A percentile compares a stretch with the other conserved stretches of the same genome.
Evolutionary conservation across 305 asterid species (phyloP).

Genomic region (Vinca major): DNA sequence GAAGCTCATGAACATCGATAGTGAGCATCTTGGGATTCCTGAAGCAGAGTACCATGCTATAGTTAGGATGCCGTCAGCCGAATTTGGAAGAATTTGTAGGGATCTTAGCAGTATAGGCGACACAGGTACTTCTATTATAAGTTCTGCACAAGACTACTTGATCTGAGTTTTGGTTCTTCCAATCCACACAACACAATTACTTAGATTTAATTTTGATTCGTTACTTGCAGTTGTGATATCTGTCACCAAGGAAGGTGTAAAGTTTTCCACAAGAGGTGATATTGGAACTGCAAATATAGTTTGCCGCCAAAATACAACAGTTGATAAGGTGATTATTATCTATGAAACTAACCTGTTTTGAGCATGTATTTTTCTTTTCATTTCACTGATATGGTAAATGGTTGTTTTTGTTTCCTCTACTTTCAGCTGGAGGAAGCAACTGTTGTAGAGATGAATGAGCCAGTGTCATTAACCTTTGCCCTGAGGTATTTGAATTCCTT

Average conservation of each 20-base stretch:
- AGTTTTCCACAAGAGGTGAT: conserved; percentile 91
- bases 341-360: no score
- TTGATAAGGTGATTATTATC: conserved; percentile 50
- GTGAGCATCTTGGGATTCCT: conserved; percentile 86
- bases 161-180: not conserved
- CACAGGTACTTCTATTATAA: conserved; percentile 38
- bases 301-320: conserved; percentile 81
- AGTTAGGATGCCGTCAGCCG: conserved; percentile 88
- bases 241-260: conserved; percentile 94
- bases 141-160: not conserved
- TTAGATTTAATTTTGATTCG: not conserved
- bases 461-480: conserved; percentile 80
- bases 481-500: conserved; percentile 86
- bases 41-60: conserved; percentile 91
- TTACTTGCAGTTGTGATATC: conserved; percentile 69
- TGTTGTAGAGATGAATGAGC: conserved; percentile 83
- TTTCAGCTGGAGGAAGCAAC: conserved; percentile 89
- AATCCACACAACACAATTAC: not conserved
- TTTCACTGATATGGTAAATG: not conserved
- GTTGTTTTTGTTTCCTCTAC: conserved; percentile 1
- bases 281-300: conserved; percentile 82
- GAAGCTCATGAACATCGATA: conserved; percentile 92
- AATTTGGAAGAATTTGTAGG: conserved; percentile 74
- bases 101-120: conserved; percentile 94
- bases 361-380: not conserved